phyloP scores from a whole-genome alignment of 192 early-diverging fungal genomes.

The Physocladia obscura region DNA sequence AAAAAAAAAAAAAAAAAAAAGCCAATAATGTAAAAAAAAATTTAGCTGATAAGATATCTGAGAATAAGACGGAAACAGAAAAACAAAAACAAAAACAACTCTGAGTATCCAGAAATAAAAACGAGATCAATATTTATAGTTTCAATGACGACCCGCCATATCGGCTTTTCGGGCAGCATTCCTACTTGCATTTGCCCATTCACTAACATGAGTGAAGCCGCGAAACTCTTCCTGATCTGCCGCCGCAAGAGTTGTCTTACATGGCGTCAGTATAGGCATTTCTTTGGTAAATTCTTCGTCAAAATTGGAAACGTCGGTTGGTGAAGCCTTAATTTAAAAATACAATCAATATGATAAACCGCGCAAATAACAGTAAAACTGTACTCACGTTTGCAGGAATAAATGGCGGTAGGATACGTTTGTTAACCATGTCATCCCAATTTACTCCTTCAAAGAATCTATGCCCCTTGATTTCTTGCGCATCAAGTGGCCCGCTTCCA shows the following conservation, averaged over 20 bases:
- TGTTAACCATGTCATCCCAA: constrained; percentile 85
- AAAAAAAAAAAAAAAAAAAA: no score
- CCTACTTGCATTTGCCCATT: constrained; percentile 65
- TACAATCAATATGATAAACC: background rate
- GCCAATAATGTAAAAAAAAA: no score
- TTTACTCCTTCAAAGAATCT: constrained; percentile 82
- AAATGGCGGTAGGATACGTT: constrained; percentile 82
- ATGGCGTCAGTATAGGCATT: constrained; percentile 88
- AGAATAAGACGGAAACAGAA: no score
- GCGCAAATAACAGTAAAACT: background rate
- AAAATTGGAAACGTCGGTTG: constrained; percentile 96
- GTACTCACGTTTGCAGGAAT: constrained; percentile 80
- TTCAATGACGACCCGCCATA: no score
- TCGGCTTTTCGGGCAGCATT: no score
- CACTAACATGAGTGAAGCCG: constrained; percentile 73
- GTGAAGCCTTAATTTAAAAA: constrained; percentile 47
- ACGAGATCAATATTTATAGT: no score
- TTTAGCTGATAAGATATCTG: no score
- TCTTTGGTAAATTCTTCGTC: constrained; percentile 96
- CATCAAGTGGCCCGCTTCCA: constrained; percentile 76
- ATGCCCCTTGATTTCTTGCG: constrained; percentile 90
- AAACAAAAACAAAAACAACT: no score
- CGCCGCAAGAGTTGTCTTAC: constrained; percentile 73
- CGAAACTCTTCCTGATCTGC: constrained; percentile 92
- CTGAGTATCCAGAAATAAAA: no score